Base-by-base conservation (phyloP, 495 filamentous ascomycete genomes). In the Mytilinidion resinicola region DNA sequence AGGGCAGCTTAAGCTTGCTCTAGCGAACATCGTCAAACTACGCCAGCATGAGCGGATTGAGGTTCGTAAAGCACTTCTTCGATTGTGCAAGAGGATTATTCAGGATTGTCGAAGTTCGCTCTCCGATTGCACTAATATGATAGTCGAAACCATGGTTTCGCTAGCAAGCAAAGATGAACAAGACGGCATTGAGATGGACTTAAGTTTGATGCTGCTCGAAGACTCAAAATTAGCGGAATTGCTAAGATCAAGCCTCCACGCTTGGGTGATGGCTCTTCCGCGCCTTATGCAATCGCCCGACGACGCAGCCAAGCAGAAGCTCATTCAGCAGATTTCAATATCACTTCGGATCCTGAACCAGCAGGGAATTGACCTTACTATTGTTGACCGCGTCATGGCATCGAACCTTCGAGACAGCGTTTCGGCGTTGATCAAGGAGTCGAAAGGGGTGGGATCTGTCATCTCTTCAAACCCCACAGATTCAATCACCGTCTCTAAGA, bases 251-350 rank as follows among this genome's bases (percentile, higher is more conserved):
- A 85, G 82, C 1, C 70, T 95, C 4, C 87, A 95, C 69, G 82
- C 80, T 39, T 96, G 91, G 91, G 77, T 93, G 14, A 80, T 82
- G 1, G 80, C 87, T 15, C 80, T 97, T 30, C 87, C 95, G 3
- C 79, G 90, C 38, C 71, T 88, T 10, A 93, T 96, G 82, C 88
- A 91, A 68, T 82, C 84, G 21, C 87, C 83, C 55, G 92, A 99
- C 55, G 90, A 96, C 60, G 78, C 72, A 8, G 72, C 82, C 35
- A 95, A 93, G 66, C 77, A 83, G 41, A 79, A 80, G 63, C 84
- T 82, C 17, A 81, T 96, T 51, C 76, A 80, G 35, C 86, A 88
- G 59, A 81, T 97, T 42, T 83, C 85, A 4, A 82, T 84, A 41
- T 84, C 87, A 0, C 87, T 85, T 56, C 76, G 81, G n/a, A 68